A percentile compares a stretch with the other conserved stretches of the same genome.
Evolutionary conservation across 2,329 filamentous ascomycete genomes (phyloP).

Genomic region (Rugonectria rugulosa): DNA sequence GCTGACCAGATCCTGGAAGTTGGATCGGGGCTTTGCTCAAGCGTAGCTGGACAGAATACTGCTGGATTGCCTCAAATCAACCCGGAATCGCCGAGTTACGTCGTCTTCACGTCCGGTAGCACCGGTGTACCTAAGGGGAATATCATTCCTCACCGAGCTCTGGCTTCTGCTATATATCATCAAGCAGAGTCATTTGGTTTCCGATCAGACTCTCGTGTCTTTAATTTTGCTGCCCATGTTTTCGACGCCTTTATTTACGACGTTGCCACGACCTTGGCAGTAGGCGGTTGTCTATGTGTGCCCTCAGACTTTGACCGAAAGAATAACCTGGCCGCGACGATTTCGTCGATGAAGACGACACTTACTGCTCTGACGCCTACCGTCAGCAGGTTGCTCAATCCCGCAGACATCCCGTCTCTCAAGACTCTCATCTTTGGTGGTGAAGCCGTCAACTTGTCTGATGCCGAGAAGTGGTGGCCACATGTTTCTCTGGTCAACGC

Average conservation of each 20-base stretch:
- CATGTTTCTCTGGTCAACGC: not conserved
- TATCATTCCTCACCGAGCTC: conserved; percentile 20
- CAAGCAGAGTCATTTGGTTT: conserved; percentile 12
- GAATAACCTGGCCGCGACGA: conserved; percentile 53
- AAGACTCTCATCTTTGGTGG: conserved; percentile 53
- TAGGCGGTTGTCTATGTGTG: conserved; percentile 59
- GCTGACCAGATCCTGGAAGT: not conserved
- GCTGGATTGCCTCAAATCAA: not conserved
- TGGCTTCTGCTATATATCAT: conserved; percentile 16
- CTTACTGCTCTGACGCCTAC: conserved; percentile 50
- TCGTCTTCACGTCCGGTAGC: conserved; percentile 24
- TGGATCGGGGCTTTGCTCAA: not conserved
- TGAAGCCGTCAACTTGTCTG: conserved; percentile 54
- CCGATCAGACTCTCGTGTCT: conserved; percentile 22
- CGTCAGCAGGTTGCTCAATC: conserved; percentile 51
- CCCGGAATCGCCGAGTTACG: conserved; percentile 1
- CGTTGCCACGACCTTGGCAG: conserved; percentile 20
- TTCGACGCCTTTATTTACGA: conserved; percentile 31
- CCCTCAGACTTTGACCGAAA: conserved; percentile 60
- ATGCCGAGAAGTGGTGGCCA: conserved; percentile 29
- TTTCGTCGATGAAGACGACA: conserved; percentile 49
- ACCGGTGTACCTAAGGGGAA: conserved; percentile 24
- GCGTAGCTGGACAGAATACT: not conserved
- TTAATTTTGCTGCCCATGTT: conserved; percentile 31
- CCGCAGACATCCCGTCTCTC: conserved; percentile 50